A percentile compares a stretch with the other conserved stretches of the same genome.
Conservation (phyloP, 2,329 filamentous ascomycete genomes). For the Cadophora luteo-olivacea region DNA sequence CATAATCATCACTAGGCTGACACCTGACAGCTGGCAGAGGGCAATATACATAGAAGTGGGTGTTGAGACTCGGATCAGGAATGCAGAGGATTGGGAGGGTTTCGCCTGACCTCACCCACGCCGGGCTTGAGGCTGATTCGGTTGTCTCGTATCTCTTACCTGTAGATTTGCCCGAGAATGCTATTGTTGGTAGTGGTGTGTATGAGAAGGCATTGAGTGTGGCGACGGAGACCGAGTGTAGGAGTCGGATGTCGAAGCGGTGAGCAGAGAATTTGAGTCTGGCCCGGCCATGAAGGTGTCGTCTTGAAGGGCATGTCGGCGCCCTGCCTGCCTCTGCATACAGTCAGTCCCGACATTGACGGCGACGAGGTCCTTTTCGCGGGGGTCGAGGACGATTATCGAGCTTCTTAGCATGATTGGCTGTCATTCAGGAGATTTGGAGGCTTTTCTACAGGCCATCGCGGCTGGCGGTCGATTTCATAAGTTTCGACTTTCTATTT, state of each 20-base stretch:
- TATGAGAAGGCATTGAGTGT: slow-evolving; percentile 18
- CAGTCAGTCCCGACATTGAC: slow-evolving; percentile 10
- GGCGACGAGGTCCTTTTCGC: slow-evolving; percentile 24
- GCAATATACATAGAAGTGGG: slow-evolving; percentile 8
- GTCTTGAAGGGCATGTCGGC: slow-evolving; percentile 20
- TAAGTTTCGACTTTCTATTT: background rate
- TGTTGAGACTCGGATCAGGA: slow-evolving; percentile 18
- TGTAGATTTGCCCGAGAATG: slow-evolving; percentile 11
- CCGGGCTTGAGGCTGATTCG: slow-evolving; percentile 26
- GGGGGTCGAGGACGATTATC: slow-evolving; percentile 18
- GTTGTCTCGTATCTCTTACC: slow-evolving; percentile 24
- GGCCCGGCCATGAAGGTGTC: slow-evolving; percentile 22
- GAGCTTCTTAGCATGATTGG: slow-evolving; percentile 14
- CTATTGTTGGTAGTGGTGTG: slow-evolving; percentile 18
- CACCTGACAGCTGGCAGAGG: slow-evolving; percentile 23
- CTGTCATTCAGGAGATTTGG: slow-evolving; percentile 19
- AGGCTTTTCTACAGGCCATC: slow-evolving; percentile 19
- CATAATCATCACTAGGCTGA: slow-evolving; percentile 23
- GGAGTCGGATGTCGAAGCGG: slow-evolving; percentile 22
- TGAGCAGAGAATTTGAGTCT: slow-evolving; percentile 16
- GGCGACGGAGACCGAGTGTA: slow-evolving; percentile 12
- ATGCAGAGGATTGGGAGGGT: slow-evolving; percentile 23
- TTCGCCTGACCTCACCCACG: slow-evolving; percentile 25
- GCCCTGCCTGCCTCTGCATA: slow-evolving; percentile 12
- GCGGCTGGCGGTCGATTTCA: slow-evolving; percentile 21